Evolutionary conservation across 2,329 filamentous ascomycete species (phyloP), one percentile per base, ranked within the genome.

Genomic region (Davidsoniella virescens): DNA sequence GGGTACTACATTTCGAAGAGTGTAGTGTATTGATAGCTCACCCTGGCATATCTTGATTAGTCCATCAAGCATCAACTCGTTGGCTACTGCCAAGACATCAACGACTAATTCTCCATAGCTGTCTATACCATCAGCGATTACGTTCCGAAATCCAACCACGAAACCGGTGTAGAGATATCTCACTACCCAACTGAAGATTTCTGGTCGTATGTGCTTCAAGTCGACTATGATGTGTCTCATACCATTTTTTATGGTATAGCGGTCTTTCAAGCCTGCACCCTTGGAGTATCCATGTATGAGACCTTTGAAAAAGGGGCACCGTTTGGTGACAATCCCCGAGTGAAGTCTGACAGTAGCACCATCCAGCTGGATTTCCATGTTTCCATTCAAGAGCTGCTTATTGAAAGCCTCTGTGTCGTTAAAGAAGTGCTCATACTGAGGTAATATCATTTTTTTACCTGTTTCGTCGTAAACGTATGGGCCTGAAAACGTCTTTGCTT

Each of bases 21-120:
- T 87, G n/a, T 87, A 82, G 64, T 92, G 93, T 46, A 76, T 77
- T 36, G 87, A 88, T 53, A 96, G 75, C 18, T 87, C 67, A 52
- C 76, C 79, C 62, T 98, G 92, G 62, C 92, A 96, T 25, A 93
- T 79, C 61, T 94, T 85, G 4, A 86, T 87, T 4, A 98, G 68
- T 5, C 88, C 76, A 61, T 95, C 87, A 44, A 98, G 73, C 88
- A 98, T 95, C 52, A 98, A 68, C 63, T 98, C 90, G 60, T 98
- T 92, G 10, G 88, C 87, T 48, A 86, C 82, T 51, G 79, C 79
- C 74, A 96, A 82, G 42, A 96, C 84, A 57, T 94, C 87, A 66
- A 96, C 75, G 7, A 95, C 73, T n/a, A 92, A 69, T 57, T 96
- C 87, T 4, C 88, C 78, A 55, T 94, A 87, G 43, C 87, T 82